phyloP scores from a whole-genome alignment of 805 yeast species.

The Yarrowia osloensis region DNA sequence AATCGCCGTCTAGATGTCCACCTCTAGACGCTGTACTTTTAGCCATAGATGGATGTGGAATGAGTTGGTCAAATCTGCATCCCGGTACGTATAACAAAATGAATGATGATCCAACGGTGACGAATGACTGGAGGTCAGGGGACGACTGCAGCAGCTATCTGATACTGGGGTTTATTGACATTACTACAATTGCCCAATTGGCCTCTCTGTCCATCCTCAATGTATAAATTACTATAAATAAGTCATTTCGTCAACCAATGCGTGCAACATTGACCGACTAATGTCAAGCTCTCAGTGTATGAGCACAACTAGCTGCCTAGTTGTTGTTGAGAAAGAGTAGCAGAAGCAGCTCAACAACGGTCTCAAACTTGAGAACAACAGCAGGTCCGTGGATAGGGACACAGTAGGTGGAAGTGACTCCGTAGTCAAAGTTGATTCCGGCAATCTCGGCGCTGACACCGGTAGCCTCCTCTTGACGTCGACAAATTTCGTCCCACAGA shows the following conservation, averaged over 20 bases:
- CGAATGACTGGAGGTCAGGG: too few relatives aligned
- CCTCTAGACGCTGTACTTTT: not conserved
- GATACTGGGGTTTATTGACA: too few relatives aligned
- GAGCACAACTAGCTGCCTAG: not conserved
- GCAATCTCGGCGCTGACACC: not conserved
- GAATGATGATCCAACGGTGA: not conserved
- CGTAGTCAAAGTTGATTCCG: conserved; percentile 20
- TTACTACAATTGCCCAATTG: too few relatives aligned
- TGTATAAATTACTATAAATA: not conserved
- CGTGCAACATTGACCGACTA: not conserved
- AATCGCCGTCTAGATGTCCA: not conserved
- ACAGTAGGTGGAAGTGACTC: conserved; percentile 6
- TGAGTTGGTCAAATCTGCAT: not conserved
- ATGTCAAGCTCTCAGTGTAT: not conserved
- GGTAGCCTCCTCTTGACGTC: not conserved
- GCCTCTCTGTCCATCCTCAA: not conserved
- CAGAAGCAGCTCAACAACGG: conserved; percentile 1
- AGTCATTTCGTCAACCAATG: not conserved
- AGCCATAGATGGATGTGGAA: not conserved
- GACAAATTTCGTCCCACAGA: not conserved
- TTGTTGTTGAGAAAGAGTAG: not conserved
- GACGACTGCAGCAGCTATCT: too few relatives aligned
- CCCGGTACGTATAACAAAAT: not conserved
- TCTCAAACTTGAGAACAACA: conserved; percentile 7
- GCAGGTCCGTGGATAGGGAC: conserved; percentile 20